Evolutionary conservation across 768 basidiomycete genomes (phyloP), one percentile per base, ranked within the genome.

Genomic region (Sporobolomyces roseus): DNA sequence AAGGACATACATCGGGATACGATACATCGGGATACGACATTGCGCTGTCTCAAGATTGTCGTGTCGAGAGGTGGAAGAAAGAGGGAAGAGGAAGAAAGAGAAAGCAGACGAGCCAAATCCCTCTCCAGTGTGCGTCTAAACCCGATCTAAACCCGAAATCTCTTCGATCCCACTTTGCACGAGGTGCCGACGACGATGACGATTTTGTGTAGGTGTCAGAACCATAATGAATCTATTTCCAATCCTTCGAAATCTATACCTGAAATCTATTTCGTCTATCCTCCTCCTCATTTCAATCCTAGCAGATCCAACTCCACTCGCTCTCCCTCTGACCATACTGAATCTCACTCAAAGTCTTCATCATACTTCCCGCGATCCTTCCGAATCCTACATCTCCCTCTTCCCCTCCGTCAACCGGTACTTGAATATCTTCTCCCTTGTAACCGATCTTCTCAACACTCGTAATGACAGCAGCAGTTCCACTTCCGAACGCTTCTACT

Each of bases 401-500:
- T 3, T 38, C 36, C 1, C 51, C 59, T 4, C 48, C 63, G n/a
- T 65, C 69, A 36, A 63, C 58, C 3, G 72, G 72, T 1, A 70
- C 55, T 53, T 38, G 77, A 38, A 89, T 80, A 61, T 87, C 87
- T 74, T 83, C 80, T n/a, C 65, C 75, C 32, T 84, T 85, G 77
- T 85, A 89, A 19, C 90, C 91, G 74, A 93, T 87, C 65, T 82
- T 84, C 71, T 87, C 83, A 1, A 88, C 84, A 4, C 87, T 83
- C 35, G 83, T 86, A 60, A 93, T 86, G 65, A 91, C 84, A 38
- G 85, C 89, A 2, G 90, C 91, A 17, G 80, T 82, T 76, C 93
- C 93, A 41, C 88, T 84, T 54, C 88, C 88, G 75, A 97, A 90
- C n/a, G 89, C 82, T 78, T 97, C 93, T 30, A 88, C 81, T 23